Evolutionary conservation across 1,139 yeast genomes (phyloP).

Genomic region (Groenewaldozyma auringiensis): DNA sequence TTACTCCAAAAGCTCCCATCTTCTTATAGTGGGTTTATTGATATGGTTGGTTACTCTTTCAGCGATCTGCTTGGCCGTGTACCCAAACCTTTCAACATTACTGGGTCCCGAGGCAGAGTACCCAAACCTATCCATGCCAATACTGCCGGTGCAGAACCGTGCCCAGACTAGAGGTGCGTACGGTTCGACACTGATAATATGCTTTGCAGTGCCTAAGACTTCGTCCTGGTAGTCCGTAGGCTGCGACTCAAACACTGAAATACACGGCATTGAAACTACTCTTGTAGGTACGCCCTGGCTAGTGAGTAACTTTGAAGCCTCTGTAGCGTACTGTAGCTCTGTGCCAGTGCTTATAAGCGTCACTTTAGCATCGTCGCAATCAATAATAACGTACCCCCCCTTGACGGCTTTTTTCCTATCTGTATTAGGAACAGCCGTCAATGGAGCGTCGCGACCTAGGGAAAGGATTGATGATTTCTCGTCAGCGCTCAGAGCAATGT

Average conservation of each 20-base stretch:
- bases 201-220: constrained; percentile 21
- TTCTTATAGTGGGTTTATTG: neutral
- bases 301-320: constrained; percentile 28
- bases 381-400: constrained; percentile 30
- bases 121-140: constrained; percentile 24
- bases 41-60: neutral
- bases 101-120: constrained; percentile 32
- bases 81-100: constrained; percentile 32
- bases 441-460: constrained; percentile 14
- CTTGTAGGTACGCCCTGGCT: constrained; percentile 24
- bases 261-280: constrained; percentile 32
- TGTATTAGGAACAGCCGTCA: constrained; percentile 26
- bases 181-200: constrained; percentile 32
- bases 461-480: constrained; percentile 4
- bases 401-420: constrained; percentile 21
- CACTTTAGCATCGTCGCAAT: constrained; percentile 20
- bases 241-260: constrained; percentile 29
- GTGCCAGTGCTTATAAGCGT: constrained; percentile 31
- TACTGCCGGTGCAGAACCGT: constrained; percentile 34
- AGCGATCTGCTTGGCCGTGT: constrained; percentile 23
- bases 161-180: constrained; percentile 36
- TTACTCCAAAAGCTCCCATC: neutral
- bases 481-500: constrained; percentile 1
- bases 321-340: constrained; percentile 26
- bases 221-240: constrained; percentile 23